Evolutionary conservation across 805 yeast species (phyloP), one percentile per base, ranked within the genome.

Genomic region (Sugiyamaella marilandica): DNA sequence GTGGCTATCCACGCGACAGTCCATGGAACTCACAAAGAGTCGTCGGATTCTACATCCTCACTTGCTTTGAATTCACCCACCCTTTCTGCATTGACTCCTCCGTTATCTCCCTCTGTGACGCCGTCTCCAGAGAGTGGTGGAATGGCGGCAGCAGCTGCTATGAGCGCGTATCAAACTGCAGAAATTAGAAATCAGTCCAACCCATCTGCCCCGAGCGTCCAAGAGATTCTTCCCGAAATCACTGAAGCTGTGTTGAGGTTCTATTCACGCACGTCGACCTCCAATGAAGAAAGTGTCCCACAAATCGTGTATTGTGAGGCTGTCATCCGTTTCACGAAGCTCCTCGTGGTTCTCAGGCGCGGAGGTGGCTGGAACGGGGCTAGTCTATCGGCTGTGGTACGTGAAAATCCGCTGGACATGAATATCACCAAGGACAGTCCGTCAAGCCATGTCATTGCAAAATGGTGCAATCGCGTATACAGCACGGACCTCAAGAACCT

Each of bases 241-340:
- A 59, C 58, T 41, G 58, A 59, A 34, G 63, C 71, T 60, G 45
- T 80, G 63, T 60, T 64, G 35, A 51, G 64, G 32, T 59, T 58
- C 26, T 84, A 77, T 65, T 76, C 73, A 52, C 59, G 70, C 37
- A 82, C 92, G 36, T 72, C 80, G 4, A 65, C 72, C 37, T 82
- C 78, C 52, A 74, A 77, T 8, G 88, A 83, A 52, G 96, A 92
- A 58, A 80, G 79, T 58, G 91, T 85, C 0, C 97, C 98, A 0
- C 92, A 84, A 54, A 68, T 85, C 1, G 90, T 90, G 0, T 86
- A 82, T 57, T 81, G 85, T 41, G 96, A 89, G 58, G 75, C 84
- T 1, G 72, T 86, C 2, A 59, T 90, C 32, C 74, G 97, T 54
- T 78, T 76, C 49, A 70, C 83, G 19, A 81, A 81, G 51, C 76